Evolutionary conservation across 257 asterid species (phyloP), one percentile per base, ranked within the genome.

Genomic region (Solanum clarkiae): DNA sequence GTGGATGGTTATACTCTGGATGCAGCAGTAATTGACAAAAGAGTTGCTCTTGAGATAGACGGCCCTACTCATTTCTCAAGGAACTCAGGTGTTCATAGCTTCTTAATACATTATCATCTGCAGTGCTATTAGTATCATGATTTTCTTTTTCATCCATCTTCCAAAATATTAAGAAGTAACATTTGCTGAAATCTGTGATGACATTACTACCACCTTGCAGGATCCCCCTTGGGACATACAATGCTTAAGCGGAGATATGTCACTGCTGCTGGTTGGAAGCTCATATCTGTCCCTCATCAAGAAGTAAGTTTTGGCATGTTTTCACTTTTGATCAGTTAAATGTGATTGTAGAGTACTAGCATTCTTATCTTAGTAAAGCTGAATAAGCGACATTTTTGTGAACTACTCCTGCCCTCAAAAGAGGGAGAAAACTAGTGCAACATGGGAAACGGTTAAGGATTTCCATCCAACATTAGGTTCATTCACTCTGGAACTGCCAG

Each of bases 21-120:
- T 68, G 97, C 95, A 47, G 98, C 88, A 16, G 85, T 94, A 87
- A 89, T 94, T 85, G 97, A 95, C 85, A 89, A 65, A 84, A 94
- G 91, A 88, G 90, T 96, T 87, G 98, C 93, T 83, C 93, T 97
- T 84, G 99, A 95, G 91, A 94, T 97, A 18, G 99, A 97, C 49
- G 99, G 99, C 24, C 98, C 98, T 15, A 93, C 97, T 86, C 99
- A 96, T 92, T 96, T 96, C 89, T 95, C 98, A 68, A 93, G 99
- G 92, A 95, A 96, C 89, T 87, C 92, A 47, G 96, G 99, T 96
- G 90, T 29, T 91, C 82, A 60, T 57, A 69, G 69, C 68, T 54
- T 32, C 32, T 47, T 47, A 77, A 60, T 26, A 65, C 72, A 20
- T 85, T 40, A 75, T 47, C 45, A 77, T 79, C 49, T 79, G 49